Evolutionary conservation across 73 alveolate species (phyloP).

Genomic region (Symbiodinium pilosum): DNA sequence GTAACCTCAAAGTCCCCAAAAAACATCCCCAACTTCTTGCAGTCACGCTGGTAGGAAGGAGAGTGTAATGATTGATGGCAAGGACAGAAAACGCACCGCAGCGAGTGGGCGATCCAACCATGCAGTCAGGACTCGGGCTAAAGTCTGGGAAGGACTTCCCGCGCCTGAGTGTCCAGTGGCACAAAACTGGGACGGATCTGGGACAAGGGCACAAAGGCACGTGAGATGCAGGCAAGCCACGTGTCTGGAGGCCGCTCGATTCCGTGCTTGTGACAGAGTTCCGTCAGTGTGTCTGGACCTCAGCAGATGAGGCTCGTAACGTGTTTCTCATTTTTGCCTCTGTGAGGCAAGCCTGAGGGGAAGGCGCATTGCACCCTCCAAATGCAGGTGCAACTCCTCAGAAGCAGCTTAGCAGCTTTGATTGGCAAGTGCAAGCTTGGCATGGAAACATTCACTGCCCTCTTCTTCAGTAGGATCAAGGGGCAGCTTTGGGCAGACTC

Average conservation of each 20-base stretch:
- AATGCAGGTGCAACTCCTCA: slow-evolving; percentile 68
- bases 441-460: no score
- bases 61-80: no score
- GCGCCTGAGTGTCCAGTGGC: neutral
- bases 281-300: slow-evolving; percentile 70
- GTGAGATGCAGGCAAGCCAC: slow-evolving; percentile 13
- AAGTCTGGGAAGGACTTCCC: slow-evolving; percentile 59
- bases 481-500: slow-evolving; percentile 51
- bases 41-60: no score
- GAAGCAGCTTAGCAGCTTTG: neutral
- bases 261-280: slow-evolving; percentile 30
- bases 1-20: no score
- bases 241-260: slow-evolving; percentile 72
- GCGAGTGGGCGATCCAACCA: neutral
- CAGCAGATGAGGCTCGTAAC: neutral
- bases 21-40: no score
- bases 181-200: neutral
- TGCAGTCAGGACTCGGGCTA: slow-evolving; percentile 6
- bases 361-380: slow-evolving; percentile 86
- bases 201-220: neutral
- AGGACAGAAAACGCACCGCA: no score
- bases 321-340: neutral
- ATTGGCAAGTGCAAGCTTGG: no score
- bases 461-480: neutral
- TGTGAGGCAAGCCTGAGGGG: neutral